Conservation (phyloP, 208 protist genomes). For the Borovskyia barvae region DNA sequence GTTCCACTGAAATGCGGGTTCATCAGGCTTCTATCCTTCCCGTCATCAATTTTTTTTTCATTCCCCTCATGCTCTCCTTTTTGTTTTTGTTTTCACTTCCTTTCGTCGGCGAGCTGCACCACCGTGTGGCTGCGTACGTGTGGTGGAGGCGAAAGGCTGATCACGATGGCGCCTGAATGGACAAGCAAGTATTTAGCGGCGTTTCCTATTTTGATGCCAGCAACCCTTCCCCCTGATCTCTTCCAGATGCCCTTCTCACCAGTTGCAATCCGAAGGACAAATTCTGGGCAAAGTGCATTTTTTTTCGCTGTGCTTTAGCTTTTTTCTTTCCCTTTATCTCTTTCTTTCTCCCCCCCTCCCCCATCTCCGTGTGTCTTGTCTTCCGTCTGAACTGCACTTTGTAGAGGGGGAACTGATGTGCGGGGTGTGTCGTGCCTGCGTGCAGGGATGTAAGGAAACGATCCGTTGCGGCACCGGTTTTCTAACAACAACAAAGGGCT, state of each 20-base stretch:
- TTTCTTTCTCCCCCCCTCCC: neutral
- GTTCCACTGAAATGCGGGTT: no score
- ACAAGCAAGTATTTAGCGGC: neutral
- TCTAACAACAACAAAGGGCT: no score
- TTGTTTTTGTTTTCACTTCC: neutral
- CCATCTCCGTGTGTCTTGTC: neutral
- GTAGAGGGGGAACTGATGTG: no score
- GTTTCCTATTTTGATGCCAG: neutral
- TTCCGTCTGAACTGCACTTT: no score
- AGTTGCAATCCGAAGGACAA: neutral
- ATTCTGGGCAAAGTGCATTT: no score
- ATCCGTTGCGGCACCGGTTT: no score
- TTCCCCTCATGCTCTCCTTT: neutral
- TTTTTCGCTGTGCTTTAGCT: neutral
- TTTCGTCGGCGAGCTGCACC: neutral
- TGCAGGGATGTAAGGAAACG: no score
- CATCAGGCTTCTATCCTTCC: no score
- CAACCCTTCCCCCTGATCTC: neutral
- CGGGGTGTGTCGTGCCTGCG: no score
- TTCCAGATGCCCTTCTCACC: neutral
- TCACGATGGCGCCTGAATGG: no score
- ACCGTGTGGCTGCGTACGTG: neutral
- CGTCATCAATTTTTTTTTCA: neutral
- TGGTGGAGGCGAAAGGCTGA: no score
- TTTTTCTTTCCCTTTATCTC: neutral